Evolutionary conservation across 495 filamentous ascomycete species (phyloP).

Genomic region (Aspergillus asperescens): DNA sequence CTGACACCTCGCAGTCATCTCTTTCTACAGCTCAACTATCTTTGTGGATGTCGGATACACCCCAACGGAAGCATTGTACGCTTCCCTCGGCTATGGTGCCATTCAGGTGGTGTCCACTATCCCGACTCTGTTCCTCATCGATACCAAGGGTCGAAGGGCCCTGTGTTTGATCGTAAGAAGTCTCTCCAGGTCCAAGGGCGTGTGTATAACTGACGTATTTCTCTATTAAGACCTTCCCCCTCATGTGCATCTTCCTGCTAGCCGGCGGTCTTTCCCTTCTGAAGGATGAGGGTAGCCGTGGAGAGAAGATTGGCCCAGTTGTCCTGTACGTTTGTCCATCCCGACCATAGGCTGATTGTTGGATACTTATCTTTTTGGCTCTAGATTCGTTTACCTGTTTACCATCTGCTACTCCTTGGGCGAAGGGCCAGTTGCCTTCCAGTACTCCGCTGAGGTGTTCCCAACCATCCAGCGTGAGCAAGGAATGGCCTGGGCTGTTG

Average conservation of each 20-base stretch:
- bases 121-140: constrained; percentile 62
- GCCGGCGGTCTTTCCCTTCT: constrained; percentile 59
- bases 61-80: constrained; percentile 58
- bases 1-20: constrained; percentile 49
- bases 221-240: constrained; percentile 74
- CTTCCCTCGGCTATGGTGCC: constrained; percentile 55
- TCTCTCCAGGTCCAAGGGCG: background rate
- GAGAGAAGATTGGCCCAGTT: constrained; percentile 23
- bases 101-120: constrained; percentile 70
- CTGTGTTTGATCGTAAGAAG: constrained; percentile 40
- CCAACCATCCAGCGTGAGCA: constrained; percentile 44
- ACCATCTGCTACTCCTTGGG: constrained; percentile 43
- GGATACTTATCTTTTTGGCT: background rate
- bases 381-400: constrained; percentile 40
- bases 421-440: constrained; percentile 47
- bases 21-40: constrained; percentile 75
- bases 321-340: constrained; percentile 23
- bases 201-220: constrained; percentile 23
- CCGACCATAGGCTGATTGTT: background rate
- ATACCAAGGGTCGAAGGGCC: constrained; percentile 70
- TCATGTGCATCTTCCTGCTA: constrained; percentile 67
- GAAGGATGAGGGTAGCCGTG: constrained; percentile 22
- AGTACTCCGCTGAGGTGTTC: constrained; percentile 51
- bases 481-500: constrained; percentile 42
- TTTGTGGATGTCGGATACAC: constrained; percentile 57